Evolutionary conservation across 768 basidiomycete genomes (phyloP).

Genomic region (Suillus placidus): DNA sequence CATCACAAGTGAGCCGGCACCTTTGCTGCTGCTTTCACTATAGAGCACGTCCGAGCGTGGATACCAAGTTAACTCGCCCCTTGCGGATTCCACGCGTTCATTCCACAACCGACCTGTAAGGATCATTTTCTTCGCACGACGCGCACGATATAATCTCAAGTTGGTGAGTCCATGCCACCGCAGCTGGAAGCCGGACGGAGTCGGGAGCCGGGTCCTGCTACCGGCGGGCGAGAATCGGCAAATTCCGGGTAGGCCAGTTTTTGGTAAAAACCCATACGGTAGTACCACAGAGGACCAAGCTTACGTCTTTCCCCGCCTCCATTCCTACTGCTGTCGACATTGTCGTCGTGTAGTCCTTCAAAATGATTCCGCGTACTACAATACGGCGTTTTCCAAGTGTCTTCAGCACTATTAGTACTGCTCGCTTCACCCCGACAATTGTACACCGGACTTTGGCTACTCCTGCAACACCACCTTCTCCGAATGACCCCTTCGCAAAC

Average conservation of each 20-base stretch:
- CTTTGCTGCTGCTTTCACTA: no score
- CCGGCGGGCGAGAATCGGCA: conserved; percentile 3
- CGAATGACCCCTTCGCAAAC: conserved; percentile 88
- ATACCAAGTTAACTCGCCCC: no score
- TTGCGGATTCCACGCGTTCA: no score
- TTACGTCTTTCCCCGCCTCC: conserved; percentile 1
- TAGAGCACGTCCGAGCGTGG: no score
- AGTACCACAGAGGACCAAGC: neutral
- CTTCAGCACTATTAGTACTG: conserved; percentile 25
- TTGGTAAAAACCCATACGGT: neutral
- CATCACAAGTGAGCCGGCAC: no score
- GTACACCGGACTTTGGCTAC: conserved; percentile 47
- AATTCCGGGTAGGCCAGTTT: neutral
- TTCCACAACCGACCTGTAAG: no score
- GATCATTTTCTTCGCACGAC: no score
- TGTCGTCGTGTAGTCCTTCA: neutral
- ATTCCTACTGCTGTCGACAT: neutral
- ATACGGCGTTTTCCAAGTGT: conserved; percentile 38
- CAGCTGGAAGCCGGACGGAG: neutral
- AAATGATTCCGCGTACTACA: conserved; percentile 43
- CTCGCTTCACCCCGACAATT: conserved; percentile 20
- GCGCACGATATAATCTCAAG: no score
- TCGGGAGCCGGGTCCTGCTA: neutral
- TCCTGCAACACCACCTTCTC: conserved; percentile 57
- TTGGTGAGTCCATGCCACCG: no score